Percentiles rank a stretch among this genome's conserved stretches.
phyloP scores from a whole-genome alignment of 441 rosid genomes.

The Erodium trifolium region DNA sequence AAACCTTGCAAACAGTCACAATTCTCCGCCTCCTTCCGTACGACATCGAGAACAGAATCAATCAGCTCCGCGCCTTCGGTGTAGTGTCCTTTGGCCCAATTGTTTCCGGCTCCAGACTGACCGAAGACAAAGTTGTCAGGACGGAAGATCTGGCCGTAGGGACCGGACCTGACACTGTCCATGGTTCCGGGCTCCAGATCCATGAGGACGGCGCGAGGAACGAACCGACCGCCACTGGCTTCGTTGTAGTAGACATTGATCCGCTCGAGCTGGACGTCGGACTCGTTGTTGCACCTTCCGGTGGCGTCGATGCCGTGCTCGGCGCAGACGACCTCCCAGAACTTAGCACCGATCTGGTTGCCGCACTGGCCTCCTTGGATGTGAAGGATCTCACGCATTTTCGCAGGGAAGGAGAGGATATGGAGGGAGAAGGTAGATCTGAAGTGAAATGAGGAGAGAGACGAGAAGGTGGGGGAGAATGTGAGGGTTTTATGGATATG shows the following conservation, averaged over 20 bases:
- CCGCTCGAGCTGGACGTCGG: constrained; percentile 44
- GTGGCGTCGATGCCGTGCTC: constrained; percentile 53
- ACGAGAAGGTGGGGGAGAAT: not conserved
- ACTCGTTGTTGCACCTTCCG: constrained; percentile 37
- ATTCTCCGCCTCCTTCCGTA: constrained; percentile 37
- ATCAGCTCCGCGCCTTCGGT: constrained; percentile 55
- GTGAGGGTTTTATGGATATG: constrained; percentile 11
- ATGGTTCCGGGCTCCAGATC: constrained; percentile 53
- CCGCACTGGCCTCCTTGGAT: constrained; percentile 55
- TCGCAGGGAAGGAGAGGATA: constrained; percentile 1
- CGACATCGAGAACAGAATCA: constrained; percentile 72
- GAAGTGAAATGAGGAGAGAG: not conserved
- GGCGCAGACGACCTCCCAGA: constrained; percentile 49
- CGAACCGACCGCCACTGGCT: constrained; percentile 45
- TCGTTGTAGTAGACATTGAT: constrained; percentile 54
- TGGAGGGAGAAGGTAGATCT: constrained; percentile 8
- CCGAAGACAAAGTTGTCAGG: constrained; percentile 44
- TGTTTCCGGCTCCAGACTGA: constrained; percentile 51
- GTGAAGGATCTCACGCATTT: constrained; percentile 54
- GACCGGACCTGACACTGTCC: constrained; percentile 46
- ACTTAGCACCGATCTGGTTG: constrained; percentile 48
- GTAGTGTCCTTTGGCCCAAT: constrained; percentile 56
- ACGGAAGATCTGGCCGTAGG: constrained; percentile 45
- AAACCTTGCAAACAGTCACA: constrained; percentile 27
- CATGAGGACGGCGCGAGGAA: constrained; percentile 56